These are phyloP conservation scores for Entoloma clypeatum DNA, from an alignment of 1,284 basidiomycete genomes.

Conservation along the genomic window DNA sequence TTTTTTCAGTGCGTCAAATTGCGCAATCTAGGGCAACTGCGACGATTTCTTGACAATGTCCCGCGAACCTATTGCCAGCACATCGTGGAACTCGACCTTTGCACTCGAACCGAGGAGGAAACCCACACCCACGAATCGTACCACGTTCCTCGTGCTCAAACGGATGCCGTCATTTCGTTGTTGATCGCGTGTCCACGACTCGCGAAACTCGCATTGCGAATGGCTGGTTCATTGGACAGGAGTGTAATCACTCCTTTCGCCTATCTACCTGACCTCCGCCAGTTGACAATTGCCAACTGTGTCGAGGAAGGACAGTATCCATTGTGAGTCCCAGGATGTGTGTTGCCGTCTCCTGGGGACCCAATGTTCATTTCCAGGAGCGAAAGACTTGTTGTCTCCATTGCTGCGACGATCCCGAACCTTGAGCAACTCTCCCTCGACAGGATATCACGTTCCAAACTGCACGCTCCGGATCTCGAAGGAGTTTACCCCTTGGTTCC, in stretches of 20 bases:
- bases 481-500: constrained; percentile 55
- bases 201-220: constrained; percentile 45
- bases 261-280: constrained; percentile 39
- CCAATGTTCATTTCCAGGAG: constrained; percentile 42
- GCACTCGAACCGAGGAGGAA: constrained; percentile 35
- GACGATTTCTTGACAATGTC: constrained; percentile 52
- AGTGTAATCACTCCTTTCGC: constrained; percentile 51
- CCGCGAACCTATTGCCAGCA: constrained; percentile 50
- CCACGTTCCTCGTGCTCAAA: constrained; percentile 23
- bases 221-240: constrained; percentile 51
- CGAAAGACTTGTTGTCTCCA: constrained; percentile 65
- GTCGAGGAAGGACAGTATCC: constrained; percentile 49
- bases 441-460: constrained; percentile 58
- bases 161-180: constrained; percentile 48
- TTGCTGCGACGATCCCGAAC: constrained; percentile 56
- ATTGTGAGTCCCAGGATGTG: constrained; percentile 60
- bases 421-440: constrained; percentile 56
- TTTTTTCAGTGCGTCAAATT: constrained; percentile 47
- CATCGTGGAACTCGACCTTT: constrained; percentile 54
- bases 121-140: constrained; percentile 1
- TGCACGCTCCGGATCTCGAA: constrained; percentile 55
- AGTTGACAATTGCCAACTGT: constrained; percentile 54
- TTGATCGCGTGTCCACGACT: constrained; percentile 49
- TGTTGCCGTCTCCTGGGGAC: constrained; percentile 15
- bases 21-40: constrained; percentile 40